phyloP scores from a whole-genome alignment of 2,329 filamentous ascomycete genomes.

The Monilinia vaccinii-corymbosi region DNA sequence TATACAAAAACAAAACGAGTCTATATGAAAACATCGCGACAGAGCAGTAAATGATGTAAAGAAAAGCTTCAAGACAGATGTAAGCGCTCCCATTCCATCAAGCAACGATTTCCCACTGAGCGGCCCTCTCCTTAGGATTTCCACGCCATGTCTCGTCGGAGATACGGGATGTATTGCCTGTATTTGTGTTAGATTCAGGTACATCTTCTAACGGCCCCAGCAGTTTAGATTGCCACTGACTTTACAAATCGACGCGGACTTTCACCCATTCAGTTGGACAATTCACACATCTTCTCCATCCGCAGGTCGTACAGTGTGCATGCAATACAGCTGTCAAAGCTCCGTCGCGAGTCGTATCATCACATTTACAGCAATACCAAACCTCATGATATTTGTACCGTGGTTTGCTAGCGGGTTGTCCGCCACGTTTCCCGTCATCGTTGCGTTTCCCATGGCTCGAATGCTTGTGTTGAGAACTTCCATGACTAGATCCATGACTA shows the following conservation, averaged over 20 bases:
- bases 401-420: not conserved
- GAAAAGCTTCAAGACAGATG: not conserved
- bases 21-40: not conserved
- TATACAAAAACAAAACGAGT: not conserved
- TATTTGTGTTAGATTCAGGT: not conserved
- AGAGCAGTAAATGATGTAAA: not conserved
- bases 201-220: not conserved
- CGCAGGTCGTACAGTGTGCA: not conserved
- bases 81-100: not conserved
- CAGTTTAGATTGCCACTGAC: not conserved
- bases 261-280: not conserved
- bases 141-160: not conserved
- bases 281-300: not conserved
- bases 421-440: not conserved
- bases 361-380: conserved; percentile 1
- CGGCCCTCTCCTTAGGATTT: not conserved
- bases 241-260: not conserved
- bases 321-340: not conserved
- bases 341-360: not conserved
- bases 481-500: not conserved
- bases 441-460: not conserved
- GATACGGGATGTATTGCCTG: not conserved
- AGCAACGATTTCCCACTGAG: not conserved
- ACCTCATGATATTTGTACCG: not conserved
- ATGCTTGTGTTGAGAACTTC: not conserved